A percentile compares a stretch with the other conserved stretches of the same genome.
Conservation (phyloP, 371 early-diverging fungal genomes). For the Basidiobolus meristosporus region DNA sequence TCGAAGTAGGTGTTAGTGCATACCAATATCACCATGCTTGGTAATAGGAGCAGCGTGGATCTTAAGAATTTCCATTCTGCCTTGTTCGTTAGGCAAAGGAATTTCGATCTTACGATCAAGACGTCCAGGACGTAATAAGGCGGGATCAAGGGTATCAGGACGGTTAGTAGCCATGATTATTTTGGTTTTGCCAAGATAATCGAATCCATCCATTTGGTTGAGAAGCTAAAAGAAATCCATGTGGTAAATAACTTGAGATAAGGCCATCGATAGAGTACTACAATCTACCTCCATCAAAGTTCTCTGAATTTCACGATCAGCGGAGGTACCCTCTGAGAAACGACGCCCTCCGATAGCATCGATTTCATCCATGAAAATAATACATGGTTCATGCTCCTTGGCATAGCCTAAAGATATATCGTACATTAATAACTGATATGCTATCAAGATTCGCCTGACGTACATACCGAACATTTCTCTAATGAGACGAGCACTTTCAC, state of each 20-base stretch:
- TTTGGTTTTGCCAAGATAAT: constrained; percentile 95
- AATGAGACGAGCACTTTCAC: constrained; percentile 93
- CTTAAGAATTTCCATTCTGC: constrained; percentile 93
- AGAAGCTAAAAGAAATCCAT: constrained; percentile 31
- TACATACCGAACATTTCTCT: constrained; percentile 94
- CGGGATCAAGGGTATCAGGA: constrained; percentile 98
- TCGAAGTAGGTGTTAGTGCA: background rate
- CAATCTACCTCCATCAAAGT: constrained; percentile 83
- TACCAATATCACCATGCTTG: constrained; percentile 91
- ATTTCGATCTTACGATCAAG: constrained; percentile 99
- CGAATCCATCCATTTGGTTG: constrained; percentile 99
- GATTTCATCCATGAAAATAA: constrained; percentile 99
- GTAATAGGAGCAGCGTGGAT: constrained; percentile 91
- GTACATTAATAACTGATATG: background rate
- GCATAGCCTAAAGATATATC: constrained; percentile 63
- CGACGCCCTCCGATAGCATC: constrained; percentile 99
- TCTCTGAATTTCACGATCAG: constrained; percentile 99
- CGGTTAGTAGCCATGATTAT: constrained; percentile 99
- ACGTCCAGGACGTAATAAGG: constrained; percentile 94
- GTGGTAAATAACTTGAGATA: background rate
- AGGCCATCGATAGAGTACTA: background rate
- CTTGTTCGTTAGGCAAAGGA: constrained; percentile 81
- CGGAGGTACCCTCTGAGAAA: constrained; percentile 97
- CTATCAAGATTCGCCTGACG: background rate
- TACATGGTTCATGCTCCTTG: constrained; percentile 98